Evolutionary conservation across 768 basidiomycete genomes (phyloP).

Genomic region (Suillus paluster): DNA sequence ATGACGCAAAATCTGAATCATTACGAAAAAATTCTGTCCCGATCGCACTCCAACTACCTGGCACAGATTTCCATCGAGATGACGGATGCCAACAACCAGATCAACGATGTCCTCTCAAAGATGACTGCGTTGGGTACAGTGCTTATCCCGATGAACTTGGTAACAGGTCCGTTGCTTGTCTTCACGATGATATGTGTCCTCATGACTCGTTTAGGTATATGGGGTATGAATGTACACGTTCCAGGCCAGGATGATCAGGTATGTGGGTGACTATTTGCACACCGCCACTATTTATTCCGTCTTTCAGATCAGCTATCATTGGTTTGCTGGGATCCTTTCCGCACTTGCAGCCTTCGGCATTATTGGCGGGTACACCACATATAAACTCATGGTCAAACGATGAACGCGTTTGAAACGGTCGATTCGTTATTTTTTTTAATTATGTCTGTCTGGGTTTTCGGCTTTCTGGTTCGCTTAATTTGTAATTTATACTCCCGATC

Average conservation of each 20-base stretch:
- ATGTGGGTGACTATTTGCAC: slow-evolving; percentile 9
- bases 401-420: slow-evolving; percentile 14
- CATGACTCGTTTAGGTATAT: slow-evolving; percentile 58
- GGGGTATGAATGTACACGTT: slow-evolving; percentile 99
- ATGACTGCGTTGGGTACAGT: slow-evolving; percentile 97
- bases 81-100: slow-evolving; percentile 99
- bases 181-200: background rate
- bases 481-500: background rate
- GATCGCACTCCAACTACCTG: slow-evolving; percentile 98
- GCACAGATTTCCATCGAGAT: slow-evolving; percentile 99
- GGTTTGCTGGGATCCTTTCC: slow-evolving; percentile 90
- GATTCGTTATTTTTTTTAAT: slow-evolving; percentile 2
- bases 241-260: slow-evolving; percentile 76
- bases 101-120: slow-evolving; percentile 98
- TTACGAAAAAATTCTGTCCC: slow-evolving; percentile 98
- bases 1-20: slow-evolving; percentile 99
- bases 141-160: slow-evolving; percentile 95
- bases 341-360: slow-evolving; percentile 80
- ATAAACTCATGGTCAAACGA: slow-evolving; percentile 69
- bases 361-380: slow-evolving; percentile 79
- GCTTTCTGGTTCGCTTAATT: background rate
- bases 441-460: background rate
- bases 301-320: slow-evolving; percentile 55
- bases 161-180: slow-evolving; percentile 66
- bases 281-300: background rate